Evolutionary conservation across 495 filamentous ascomycete species (phyloP).

Genomic region (Aspergillus cristatus): DNA sequence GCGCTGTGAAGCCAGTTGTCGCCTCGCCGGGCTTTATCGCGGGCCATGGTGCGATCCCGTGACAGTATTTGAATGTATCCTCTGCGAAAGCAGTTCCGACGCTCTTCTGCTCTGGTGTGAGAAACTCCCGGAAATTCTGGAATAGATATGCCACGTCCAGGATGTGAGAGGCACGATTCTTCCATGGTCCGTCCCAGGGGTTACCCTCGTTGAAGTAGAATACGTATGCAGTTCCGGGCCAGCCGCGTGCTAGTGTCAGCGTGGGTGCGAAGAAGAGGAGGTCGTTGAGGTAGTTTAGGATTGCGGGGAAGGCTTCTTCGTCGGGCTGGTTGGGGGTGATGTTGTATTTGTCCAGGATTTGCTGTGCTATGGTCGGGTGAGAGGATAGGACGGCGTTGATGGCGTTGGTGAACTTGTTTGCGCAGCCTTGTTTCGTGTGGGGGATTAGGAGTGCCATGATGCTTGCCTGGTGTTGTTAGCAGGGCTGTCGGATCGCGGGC

Average conservation of each 20-base stretch:
- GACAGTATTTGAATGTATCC: constrained; percentile 36
- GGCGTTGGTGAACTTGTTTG: constrained; percentile 20
- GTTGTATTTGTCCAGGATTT: constrained; percentile 24
- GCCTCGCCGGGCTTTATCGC: constrained; percentile 10
- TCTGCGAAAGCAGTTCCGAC: constrained; percentile 27
- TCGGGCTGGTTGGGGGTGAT: constrained; percentile 20
- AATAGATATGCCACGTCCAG: constrained; percentile 40
- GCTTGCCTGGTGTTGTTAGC: constrained; percentile 12
- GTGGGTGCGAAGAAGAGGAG: constrained; percentile 30
- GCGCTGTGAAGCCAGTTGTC: constrained; percentile 12
- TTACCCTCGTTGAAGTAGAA: constrained; percentile 43
- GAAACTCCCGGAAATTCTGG: constrained; percentile 33
- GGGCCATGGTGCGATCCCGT: constrained; percentile 31
- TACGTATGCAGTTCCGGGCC: constrained; percentile 30
- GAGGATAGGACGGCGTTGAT: constrained; percentile 12
- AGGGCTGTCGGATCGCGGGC: no score
- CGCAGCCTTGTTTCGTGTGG: constrained; percentile 18
- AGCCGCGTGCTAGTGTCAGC: constrained; percentile 22
- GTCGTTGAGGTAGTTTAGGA: constrained; percentile 32
- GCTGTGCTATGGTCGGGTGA: constrained; percentile 9
- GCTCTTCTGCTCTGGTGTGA: constrained; percentile 20
- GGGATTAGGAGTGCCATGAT: constrained; percentile 18
- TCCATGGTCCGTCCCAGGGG: constrained; percentile 39
- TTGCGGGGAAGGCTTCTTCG: constrained; percentile 18
- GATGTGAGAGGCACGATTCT: constrained; percentile 31